Evolutionary conservation across 2,329 filamentous ascomycete genomes (phyloP).

Genomic region (Hypoxylon sp.): DNA sequence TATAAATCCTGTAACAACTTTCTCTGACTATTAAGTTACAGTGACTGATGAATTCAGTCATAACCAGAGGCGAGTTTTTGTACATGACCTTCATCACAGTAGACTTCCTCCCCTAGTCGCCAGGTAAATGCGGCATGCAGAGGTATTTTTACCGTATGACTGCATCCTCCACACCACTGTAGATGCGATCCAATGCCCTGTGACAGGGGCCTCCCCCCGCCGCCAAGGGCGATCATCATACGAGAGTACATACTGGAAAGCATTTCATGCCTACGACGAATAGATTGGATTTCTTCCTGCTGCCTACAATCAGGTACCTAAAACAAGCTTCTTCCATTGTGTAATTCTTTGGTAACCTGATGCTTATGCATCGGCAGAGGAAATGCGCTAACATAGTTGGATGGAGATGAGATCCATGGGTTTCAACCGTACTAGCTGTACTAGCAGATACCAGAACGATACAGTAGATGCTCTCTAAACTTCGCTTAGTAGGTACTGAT

Average conservation of each 20-base stretch:
- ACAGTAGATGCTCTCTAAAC: slow-evolving; percentile 1
- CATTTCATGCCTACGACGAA: slow-evolving; percentile 10
- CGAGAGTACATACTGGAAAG: slow-evolving; percentile 23
- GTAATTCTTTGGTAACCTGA: slow-evolving; percentile 7
- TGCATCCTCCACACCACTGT: slow-evolving; percentile 23
- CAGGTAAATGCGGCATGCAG: slow-evolving; percentile 4
- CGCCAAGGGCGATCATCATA: slow-evolving; percentile 44
- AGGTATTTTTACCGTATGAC: slow-evolving; percentile 24
- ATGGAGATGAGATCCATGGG: too few relatives aligned
- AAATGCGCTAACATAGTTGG: too few relatives aligned
- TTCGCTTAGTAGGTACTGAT: too few relatives aligned
- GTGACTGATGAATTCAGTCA: slow-evolving; percentile 16
- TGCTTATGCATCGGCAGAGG: slow-evolving; percentile 4
- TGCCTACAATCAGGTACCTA: too few relatives aligned
- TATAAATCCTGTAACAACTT: slow-evolving; percentile 8
- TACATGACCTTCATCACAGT: too few relatives aligned
- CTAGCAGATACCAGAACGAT: too few relatives aligned
- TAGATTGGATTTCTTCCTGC: slow-evolving; percentile 6
- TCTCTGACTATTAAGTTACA: slow-evolving; percentile 16
- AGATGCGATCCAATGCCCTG: slow-evolving; percentile 26
- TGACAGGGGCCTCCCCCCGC: slow-evolving; percentile 35
- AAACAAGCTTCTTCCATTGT: background rate
- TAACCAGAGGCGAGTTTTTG: too few relatives aligned
- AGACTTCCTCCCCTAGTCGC: background rate
- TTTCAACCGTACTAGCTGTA: too few relatives aligned